phyloP scores from a whole-genome alignment of 108 stramenopile genomes.

The Pseudonitzschia multistriata region DNA sequence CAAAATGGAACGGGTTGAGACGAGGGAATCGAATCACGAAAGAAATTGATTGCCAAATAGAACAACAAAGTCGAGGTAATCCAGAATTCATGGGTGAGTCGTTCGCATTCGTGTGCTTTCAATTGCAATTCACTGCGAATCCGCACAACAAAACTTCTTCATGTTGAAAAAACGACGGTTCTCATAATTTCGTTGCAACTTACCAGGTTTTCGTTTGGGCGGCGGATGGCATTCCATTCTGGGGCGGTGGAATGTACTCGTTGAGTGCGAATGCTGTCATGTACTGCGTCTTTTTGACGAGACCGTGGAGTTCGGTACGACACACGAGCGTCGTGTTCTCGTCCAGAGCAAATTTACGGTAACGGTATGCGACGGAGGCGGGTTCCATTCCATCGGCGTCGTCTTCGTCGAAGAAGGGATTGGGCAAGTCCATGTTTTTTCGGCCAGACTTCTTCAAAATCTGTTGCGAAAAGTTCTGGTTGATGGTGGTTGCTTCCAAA shows the following conservation, averaged over 20 bases:
- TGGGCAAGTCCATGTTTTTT: conserved; percentile 79
- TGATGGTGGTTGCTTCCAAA: conserved; percentile 95
- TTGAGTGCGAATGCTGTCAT: conserved; percentile 97
- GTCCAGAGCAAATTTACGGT: conserved; percentile 92
- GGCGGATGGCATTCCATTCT: conserved; percentile 3
- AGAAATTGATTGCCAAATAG: neutral
- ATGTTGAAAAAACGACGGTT: no score
- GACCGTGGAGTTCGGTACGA: conserved; percentile 84
- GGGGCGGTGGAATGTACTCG: conserved; percentile 77
- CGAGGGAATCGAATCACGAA: no score
- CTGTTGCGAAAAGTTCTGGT: conserved; percentile 98
- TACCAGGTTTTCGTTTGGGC: conserved; percentile 16
- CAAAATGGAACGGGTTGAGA: no score
- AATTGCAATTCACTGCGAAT: neutral
- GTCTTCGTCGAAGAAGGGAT: conserved; percentile 97
- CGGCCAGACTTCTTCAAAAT: conserved; percentile 77
- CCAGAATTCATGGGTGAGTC: neutral
- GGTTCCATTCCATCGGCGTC: conserved; percentile 93
- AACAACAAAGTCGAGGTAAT: neutral
- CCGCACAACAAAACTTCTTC: no score
- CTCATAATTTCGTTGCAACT: no score
- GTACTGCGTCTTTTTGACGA: conserved; percentile 74
- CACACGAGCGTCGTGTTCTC: conserved; percentile 65
- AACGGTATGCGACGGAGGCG: conserved; percentile 94
- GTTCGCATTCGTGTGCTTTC: neutral